Conservation (phyloP, 768 basidiomycete genomes). For the Saitozyma podzolica region DNA sequence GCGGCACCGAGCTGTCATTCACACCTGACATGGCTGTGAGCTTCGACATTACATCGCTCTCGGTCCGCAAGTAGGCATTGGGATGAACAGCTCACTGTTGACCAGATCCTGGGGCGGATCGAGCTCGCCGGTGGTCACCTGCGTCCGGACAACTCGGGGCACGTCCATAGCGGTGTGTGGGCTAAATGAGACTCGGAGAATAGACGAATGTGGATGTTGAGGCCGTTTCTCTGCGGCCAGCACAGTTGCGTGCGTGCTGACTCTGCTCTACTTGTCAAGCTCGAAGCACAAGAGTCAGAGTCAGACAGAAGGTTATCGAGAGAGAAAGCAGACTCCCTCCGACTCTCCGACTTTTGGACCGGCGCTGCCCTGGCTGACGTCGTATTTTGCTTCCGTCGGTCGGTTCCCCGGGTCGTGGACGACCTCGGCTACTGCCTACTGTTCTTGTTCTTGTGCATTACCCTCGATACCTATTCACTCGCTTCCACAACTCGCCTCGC, state of each 20-base stretch:
- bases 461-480: background rate
- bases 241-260: background rate
- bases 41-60: background rate
- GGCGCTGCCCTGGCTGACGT: too few relatives aligned
- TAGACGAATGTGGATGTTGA: background rate
- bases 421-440: too few relatives aligned
- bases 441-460: background rate
- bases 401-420: too few relatives aligned
- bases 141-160: slow-evolving; percentile 44
- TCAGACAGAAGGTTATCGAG: background rate
- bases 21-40: slow-evolving; percentile 54
- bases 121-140: slow-evolving; percentile 46
- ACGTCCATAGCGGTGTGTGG: slow-evolving; percentile 39
- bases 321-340: background rate
- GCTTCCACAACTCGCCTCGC: too few relatives aligned
- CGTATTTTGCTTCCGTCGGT: slow-evolving; percentile 4
- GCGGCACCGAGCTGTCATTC: slow-evolving; percentile 60
- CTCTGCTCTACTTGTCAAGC: background rate
- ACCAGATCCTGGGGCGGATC: slow-evolving; percentile 46
- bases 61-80: background rate
- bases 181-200: background rate
- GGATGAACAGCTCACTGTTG: slow-evolving; percentile 28
- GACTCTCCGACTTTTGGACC: slow-evolving; percentile 3
- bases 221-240: background rate
- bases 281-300: background rate